Evolutionary conservation across 441 rosid genomes (phyloP), one percentile per base, ranked within the genome.

Genomic region (Breynia disticha): DNA sequence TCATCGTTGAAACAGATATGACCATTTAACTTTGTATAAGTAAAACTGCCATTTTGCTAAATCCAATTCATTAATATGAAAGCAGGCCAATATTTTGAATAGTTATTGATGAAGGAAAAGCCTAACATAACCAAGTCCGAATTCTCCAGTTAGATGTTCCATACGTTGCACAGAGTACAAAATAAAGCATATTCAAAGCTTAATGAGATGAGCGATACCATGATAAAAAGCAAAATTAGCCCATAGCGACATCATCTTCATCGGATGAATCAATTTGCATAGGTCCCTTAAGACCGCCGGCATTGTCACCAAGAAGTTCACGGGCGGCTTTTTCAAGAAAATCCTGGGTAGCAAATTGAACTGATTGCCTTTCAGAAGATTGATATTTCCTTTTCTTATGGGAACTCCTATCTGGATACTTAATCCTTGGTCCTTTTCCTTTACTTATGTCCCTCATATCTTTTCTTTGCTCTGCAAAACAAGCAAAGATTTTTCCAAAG

Each of bases 321-420:
- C 67, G 84, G 16, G 97, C 73, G 46, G 97, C 97, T 67, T 91
- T 91, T 72, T 86, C 86, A 44, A 91, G 94, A 72, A 91, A 91
- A 20, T 79, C 91, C 65, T 83, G 76, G 17, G 98, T 82, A 35
- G 90, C 84, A 47, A 79, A 68, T 67, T 75, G 78, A 55, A 82
- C 95, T 48, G 87, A 72, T 18, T 50, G 75, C 41, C 49, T 77
- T 63, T 76, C 89, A 42, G 78, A 69, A 54, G 91, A 75, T 48
- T 67, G 83, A 53, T 48, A 84, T 64, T 88, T 93, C 65, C 98
- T 84, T 84, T 77, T 86, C 80, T 72, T 86, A 20, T 61, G 77
- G 15, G 63, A 65, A 64, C 22, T 64, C 49, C 71, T 64, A 60
- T 77, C 84, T 4, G 68, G 19, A 57, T 69, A 70, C 70, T 67